phyloP scores from a whole-genome alignment of 2,329 filamentous ascomycete genomes.

The Sporothrix pseudoabietina region DNA sequence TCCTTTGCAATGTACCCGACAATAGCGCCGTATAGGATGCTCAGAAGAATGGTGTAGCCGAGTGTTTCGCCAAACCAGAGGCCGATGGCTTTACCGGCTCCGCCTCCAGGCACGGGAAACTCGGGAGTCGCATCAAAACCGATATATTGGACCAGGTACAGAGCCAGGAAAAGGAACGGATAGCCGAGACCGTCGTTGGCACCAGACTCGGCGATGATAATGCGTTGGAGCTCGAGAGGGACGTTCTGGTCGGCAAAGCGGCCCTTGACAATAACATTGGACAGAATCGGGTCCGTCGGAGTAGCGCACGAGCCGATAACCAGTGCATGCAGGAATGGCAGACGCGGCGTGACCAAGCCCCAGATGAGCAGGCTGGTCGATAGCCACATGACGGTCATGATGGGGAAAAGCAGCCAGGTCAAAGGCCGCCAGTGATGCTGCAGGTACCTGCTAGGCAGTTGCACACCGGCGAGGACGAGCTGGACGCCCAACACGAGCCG shows the following conservation, averaged over 20 bases:
- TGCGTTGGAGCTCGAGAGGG: slow-evolving; percentile 76
- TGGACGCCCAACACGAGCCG: slow-evolving; percentile 88
- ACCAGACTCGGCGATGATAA: slow-evolving; percentile 79
- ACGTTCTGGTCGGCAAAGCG: slow-evolving; percentile 85
- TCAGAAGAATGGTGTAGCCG: slow-evolving; percentile 80
- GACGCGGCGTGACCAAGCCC: slow-evolving; percentile 66
- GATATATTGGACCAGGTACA: slow-evolving; percentile 80
- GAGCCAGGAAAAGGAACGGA: slow-evolving; percentile 80
- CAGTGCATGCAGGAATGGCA: slow-evolving; percentile 76
- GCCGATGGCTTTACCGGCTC: slow-evolving; percentile 67
- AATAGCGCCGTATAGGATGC: slow-evolving; percentile 71
- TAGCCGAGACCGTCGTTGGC: slow-evolving; percentile 90
- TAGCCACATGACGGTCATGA: slow-evolving; percentile 88
- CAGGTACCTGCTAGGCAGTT: slow-evolving; percentile 82
- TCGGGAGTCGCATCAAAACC: slow-evolving; percentile 60
- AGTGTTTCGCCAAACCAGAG: slow-evolving; percentile 85
- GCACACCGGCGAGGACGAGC: slow-evolving; percentile 83
- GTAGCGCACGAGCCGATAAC: slow-evolving; percentile 85
- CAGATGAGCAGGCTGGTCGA: slow-evolving; percentile 77
- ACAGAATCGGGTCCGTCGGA: slow-evolving; percentile 85
- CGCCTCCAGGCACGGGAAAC: slow-evolving; percentile 51
- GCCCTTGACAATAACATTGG: slow-evolving; percentile 82
- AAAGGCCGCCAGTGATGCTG: slow-evolving; percentile 76
- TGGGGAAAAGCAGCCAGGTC: slow-evolving; percentile 73
- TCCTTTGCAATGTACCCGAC: slow-evolving; percentile 83